These are phyloP conservation scores for Lotus japonicus DNA, from an alignment of 306 rosid species.

Conservation along the genomic window DNA sequence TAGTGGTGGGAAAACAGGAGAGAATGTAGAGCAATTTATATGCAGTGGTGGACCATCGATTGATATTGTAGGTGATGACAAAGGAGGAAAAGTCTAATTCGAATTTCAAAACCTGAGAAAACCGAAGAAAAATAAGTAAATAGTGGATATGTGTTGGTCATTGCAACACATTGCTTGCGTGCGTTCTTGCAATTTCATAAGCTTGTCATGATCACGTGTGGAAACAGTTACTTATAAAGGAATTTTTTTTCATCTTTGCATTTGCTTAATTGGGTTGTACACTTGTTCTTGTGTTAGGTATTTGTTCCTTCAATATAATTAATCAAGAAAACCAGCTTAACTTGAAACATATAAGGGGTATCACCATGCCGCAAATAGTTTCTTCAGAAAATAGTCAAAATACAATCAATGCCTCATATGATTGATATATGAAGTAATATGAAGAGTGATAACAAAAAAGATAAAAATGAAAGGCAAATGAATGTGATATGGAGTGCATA, in stretches of 20 bases:
- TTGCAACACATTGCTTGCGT: constrained; percentile 29
- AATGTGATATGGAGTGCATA: too few species aligned
- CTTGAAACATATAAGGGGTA: neutral
- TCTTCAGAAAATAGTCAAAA: too few species aligned
- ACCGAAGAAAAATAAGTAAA: neutral
- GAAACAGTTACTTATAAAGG: neutral
- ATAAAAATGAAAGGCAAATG: too few species aligned
- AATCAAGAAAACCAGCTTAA: neutral
- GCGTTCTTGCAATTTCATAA: neutral
- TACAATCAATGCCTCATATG: too few species aligned
- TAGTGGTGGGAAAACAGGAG: neutral
- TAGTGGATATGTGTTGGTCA: constrained; percentile 23
- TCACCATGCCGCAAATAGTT: neutral
- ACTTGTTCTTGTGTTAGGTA: neutral
- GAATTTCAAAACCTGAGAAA: constrained; percentile 26
- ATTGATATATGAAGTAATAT: too few species aligned
- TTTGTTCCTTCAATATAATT: neutral
- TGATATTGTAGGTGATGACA: neutral
- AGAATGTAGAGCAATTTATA: constrained; percentile 20
- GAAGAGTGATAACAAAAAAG: too few species aligned
- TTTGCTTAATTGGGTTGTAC: constrained; percentile 1
- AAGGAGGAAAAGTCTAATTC: constrained; percentile 18
- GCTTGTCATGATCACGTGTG: constrained; percentile 17
- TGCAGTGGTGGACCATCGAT: too few species aligned
- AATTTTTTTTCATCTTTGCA: neutral